Base-by-base conservation (phyloP, 495 filamentous ascomycete species). In the Podospora fimiseda region DNA sequence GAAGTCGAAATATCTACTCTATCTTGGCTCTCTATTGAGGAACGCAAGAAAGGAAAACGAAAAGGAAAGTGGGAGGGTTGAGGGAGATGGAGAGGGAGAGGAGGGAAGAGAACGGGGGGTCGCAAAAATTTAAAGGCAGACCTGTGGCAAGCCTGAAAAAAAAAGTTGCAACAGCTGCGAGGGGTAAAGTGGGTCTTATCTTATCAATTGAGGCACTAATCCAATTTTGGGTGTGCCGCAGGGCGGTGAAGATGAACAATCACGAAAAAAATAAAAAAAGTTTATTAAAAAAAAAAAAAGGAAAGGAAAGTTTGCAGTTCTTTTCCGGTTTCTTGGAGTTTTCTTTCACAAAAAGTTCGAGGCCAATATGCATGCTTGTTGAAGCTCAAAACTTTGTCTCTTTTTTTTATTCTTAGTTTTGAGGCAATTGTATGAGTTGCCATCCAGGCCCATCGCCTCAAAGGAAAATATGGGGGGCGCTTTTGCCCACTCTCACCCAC, bases 1-100 rank as follows among this genome's bases (percentile, higher is more conserved):
- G 64, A n/a, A 48, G 61, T 68, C 66, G 66, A 68, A 68, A 66
- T 42, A 46, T 58, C 56, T 67, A 64, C 66, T 67, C 66, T 66
- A 68, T 64, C 48, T 48, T 66, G 66, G 66, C 66, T 51, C 65
- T 61, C 63, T 56, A 57, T 58, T 13, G 40, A 48, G 58, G 55
- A 62, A 58, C 52, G 43, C 50, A 59, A 54, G 51, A 61, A 59
- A 51, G 49, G 55, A 67, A 60, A 53, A 48, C 51, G 46, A 50
- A 38, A 46, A 48, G 52, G 53, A 55, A 62, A 56, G 48, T 55
- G 55, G 59, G 58, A 64, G 55, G 60, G 57, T 19, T 39, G 22
- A 61, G 57, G 60, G 55, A 53, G 52, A 57, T 57, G 51, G 51
- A 47, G 44, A 39, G 15, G 18, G 48, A 22, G 48, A 24, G 37